These are phyloP conservation scores for Kwoniella sp. DNA, from an alignment of 768 basidiomycete genomes.

Conservation along the genomic window DNA sequence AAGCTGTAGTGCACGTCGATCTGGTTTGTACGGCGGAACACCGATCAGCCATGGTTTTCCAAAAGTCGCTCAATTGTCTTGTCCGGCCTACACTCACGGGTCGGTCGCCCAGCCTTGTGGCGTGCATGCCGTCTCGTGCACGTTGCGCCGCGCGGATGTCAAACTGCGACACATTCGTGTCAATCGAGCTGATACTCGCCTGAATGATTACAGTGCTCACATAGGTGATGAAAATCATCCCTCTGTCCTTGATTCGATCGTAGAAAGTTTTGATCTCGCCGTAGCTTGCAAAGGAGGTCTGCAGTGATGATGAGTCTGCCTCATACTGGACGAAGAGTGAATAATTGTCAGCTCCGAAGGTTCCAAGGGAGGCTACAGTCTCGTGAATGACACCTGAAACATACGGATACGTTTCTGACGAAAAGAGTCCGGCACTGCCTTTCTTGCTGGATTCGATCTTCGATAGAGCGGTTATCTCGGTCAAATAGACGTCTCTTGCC, in stretches of 20 bases:
- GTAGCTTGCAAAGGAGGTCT: conserved; percentile 79
- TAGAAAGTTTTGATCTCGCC: conserved; percentile 97
- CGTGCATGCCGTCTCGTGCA: conserved; percentile 85
- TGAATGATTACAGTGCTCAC: conserved; percentile 69
- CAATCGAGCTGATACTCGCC: background rate
- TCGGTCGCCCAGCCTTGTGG: conserved; percentile 77
- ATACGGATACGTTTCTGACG: conserved; percentile 96
- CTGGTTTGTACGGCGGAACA: conserved; percentile 56
- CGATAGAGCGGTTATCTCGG: conserved; percentile 64
- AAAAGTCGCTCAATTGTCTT: background rate
- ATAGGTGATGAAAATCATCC: conserved; percentile 99
- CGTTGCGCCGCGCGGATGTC: conserved; percentile 89
- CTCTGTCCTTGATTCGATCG: conserved; percentile 85
- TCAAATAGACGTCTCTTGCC: background rate
- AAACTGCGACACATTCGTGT: conserved; percentile 56
- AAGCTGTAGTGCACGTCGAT: conserved; percentile 98
- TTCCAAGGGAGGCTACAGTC: background rate
- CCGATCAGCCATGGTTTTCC: background rate
- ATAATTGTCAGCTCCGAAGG: background rate
- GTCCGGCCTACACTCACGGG: conserved; percentile 61
- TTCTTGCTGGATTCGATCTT: conserved; percentile 89
- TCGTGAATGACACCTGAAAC: no score
- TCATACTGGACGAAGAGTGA: conserved; percentile 52
- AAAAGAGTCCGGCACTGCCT: conserved; percentile 92
- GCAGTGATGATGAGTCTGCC: conserved; percentile 61